A percentile compares a stretch with the other conserved stretches of the same genome.
Evolutionary conservation across 176 grass and related monocot species (phyloP).

Genomic region (Triticum timopheevii): DNA sequence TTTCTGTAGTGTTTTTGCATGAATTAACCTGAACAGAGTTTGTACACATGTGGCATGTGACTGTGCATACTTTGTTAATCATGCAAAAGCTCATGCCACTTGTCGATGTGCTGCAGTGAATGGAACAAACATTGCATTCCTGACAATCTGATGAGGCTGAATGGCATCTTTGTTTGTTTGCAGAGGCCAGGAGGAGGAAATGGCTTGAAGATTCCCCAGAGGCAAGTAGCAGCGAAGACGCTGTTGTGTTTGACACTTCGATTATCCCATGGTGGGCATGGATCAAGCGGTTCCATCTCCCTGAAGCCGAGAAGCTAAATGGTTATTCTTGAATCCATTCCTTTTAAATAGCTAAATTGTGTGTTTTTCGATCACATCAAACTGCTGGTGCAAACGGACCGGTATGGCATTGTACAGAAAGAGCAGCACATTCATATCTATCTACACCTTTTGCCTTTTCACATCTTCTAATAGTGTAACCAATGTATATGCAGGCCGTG

Average conservation of each 20-base stretch:
- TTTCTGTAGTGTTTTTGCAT: neutral
- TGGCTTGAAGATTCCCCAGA: slow-evolving; percentile 95
- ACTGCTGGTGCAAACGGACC: neutral
- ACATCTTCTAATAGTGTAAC: neutral
- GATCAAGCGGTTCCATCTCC: slow-evolving; percentile 88
- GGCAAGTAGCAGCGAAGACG: slow-evolving; percentile 52
- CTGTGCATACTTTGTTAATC: neutral
- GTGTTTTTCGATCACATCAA: neutral
- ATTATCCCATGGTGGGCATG: slow-evolving; percentile 92
- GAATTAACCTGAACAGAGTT: neutral
- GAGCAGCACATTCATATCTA: neutral
- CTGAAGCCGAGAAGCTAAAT: slow-evolving; percentile 94
- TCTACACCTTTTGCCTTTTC: neutral
- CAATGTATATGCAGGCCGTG: slow-evolving; percentile 55
- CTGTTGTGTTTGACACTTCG: slow-evolving; percentile 71
- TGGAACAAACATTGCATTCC: neutral
- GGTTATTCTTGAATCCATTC: slow-evolving; percentile 38
- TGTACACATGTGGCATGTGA: neutral
- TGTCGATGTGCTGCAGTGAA: slow-evolving; percentile 15
- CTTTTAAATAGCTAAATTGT: neutral
- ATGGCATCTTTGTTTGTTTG: slow-evolving; percentile 38
- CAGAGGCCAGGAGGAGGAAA: slow-evolving; percentile 91
- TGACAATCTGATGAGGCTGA: neutral
- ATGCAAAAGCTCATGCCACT: neutral
- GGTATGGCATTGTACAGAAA: neutral